phyloP scores from a whole-genome alignment of 2,329 filamentous ascomycete species.

The Tetracladium maxilliforme region DNA sequence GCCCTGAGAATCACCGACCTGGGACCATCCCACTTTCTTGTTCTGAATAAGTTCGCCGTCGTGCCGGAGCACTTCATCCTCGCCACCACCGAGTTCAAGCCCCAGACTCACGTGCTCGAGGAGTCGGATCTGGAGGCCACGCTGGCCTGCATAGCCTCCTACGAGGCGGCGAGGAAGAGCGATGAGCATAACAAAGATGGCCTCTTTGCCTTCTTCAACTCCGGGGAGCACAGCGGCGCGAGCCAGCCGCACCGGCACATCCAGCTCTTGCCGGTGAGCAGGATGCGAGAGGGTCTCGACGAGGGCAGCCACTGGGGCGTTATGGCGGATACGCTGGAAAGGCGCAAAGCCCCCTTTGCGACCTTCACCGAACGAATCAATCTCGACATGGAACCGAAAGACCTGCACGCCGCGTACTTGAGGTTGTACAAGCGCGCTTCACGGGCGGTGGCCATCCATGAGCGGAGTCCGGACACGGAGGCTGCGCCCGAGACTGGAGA shows the following conservation, averaged over 20 bases:
- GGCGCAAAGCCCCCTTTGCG: too few relatives aligned
- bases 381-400: too few relatives aligned
- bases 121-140: constrained; percentile 43
- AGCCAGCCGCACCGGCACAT: constrained; percentile 60
- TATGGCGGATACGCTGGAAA: too few relatives aligned
- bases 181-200: constrained; percentile 25
- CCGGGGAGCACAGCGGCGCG: constrained; percentile 51
- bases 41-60: constrained; percentile 64
- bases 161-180: constrained; percentile 25
- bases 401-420: too few relatives aligned
- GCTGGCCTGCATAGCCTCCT: constrained; percentile 46
- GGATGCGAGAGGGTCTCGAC: constrained; percentile 41
- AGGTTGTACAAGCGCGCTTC: too few relatives aligned
- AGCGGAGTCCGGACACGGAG: constrained; percentile 9
- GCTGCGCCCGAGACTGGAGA: constrained; percentile 22
- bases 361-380: too few relatives aligned
- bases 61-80: constrained; percentile 60
- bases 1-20: constrained; percentile 39
- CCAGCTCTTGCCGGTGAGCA: constrained; percentile 51
- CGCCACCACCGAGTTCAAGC: constrained; percentile 44
- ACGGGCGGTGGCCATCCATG: too few relatives aligned
- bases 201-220: constrained; percentile 32
- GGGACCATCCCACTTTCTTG: constrained; percentile 41
- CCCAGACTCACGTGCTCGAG: constrained; percentile 51
- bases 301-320: too few relatives aligned